Percentiles rank a stretch among this genome's conserved stretches.
phyloP scores from a whole-genome alignment of 164 flowering plant genomes.

The Magnolia officinalis region DNA sequence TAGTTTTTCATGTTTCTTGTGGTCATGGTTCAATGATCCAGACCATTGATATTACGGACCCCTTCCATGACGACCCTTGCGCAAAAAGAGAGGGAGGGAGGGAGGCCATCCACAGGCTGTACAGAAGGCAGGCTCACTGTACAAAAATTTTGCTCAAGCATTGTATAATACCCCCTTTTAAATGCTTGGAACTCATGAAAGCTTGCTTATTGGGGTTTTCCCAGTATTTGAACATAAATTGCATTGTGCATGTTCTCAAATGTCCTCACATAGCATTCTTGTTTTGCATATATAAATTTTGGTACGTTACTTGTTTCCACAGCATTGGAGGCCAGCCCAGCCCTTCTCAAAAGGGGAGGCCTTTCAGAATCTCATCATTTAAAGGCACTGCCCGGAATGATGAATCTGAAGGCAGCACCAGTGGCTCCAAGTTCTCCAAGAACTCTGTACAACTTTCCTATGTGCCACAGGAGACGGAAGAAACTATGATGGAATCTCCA shows the following conservation, averaged over 20 bases:
- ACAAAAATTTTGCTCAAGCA: too few relatives aligned
- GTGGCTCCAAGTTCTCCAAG: conserved; percentile 39
- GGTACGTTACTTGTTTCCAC: conserved; percentile 19
- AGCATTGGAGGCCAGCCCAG: conserved; percentile 37
- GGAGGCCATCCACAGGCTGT: neutral
- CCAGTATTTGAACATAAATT: too few relatives aligned
- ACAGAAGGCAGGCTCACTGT: too few relatives aligned
- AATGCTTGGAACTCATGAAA: neutral
- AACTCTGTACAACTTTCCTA: conserved; percentile 49
- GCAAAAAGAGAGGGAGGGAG: neutral
- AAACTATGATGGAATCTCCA: conserved; percentile 34
- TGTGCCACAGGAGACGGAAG: conserved; percentile 47
- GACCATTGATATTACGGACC: neutral
- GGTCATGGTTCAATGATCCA: too few relatives aligned
- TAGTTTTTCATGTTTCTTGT: too few relatives aligned
- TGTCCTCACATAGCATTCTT: too few relatives aligned
- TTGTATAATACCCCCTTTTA: neutral
- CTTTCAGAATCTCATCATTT: conserved; percentile 50
- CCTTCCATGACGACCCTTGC: neutral
- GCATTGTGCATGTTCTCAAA: too few relatives aligned
- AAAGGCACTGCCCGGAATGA: conserved; percentile 54
- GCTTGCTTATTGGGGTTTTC: neutral
- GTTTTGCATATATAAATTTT: conserved; percentile 1
- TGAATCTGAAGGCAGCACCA: conserved; percentile 41
- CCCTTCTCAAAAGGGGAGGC: conserved; percentile 33